A percentile compares a stretch with the other conserved stretches of the same genome.
phyloP scores from a whole-genome alignment of 305 asterid species.

The Fraxinus baroniana region DNA sequence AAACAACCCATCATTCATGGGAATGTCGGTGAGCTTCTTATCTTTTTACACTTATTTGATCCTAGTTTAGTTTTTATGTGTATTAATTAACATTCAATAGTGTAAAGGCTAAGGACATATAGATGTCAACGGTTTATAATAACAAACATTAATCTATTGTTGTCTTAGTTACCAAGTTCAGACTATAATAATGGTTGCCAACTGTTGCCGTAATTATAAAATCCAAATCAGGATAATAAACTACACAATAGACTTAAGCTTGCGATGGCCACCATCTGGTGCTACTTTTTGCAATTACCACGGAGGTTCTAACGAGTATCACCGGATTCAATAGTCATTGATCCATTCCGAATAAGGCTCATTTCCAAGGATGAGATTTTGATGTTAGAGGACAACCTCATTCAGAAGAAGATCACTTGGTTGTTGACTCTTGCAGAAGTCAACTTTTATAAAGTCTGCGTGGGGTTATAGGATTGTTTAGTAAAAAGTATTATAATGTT shows the following conservation, averaged over 20 bases:
- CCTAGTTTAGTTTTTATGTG: conserved; percentile 19
- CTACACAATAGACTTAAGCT: not conserved
- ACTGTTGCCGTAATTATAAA: not conserved
- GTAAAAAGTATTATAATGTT: not conserved
- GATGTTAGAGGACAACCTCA: conserved; percentile 1
- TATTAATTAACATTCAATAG: conserved; percentile 8
- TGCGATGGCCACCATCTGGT: not conserved
- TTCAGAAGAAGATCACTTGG: not conserved
- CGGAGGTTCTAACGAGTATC: not conserved
- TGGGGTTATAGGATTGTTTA: not conserved
- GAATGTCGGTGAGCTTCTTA: conserved; percentile 39
- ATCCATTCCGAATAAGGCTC: not conserved
- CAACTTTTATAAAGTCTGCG: not conserved
- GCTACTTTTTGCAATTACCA: not conserved
- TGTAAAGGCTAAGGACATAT: not conserved
- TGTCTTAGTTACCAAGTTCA: not conserved
- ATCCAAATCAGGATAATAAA: not conserved
- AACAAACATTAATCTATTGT: not conserved
- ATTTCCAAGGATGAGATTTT: conserved; percentile 1
- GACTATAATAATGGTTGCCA: not conserved
- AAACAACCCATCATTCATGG: conserved; percentile 18
- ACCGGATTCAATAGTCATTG: not conserved
- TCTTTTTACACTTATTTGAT: not conserved
- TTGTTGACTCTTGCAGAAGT: conserved; percentile 2
- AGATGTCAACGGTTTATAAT: conserved; percentile 5